A percentile compares a stretch with the other conserved stretches of the same genome.
Conservation (phyloP, 1,284 basidiomycete genomes). For the Moniliophthora roreri region DNA sequence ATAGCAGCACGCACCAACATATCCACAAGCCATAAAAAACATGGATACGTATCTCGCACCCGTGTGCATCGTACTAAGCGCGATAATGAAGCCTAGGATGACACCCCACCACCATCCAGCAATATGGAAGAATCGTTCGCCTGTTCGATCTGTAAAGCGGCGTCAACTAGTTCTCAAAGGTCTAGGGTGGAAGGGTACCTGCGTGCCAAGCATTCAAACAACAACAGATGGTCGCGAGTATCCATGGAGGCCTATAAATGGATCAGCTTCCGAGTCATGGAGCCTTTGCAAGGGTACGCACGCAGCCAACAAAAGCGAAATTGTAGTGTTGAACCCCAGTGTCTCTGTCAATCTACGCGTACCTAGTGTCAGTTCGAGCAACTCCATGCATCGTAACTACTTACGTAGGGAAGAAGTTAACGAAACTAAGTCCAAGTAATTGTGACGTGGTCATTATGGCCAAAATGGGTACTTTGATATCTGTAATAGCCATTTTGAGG, state of each 20-base stretch:
- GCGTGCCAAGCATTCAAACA: slow-evolving; percentile 67
- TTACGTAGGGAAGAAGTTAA: slow-evolving; percentile 75
- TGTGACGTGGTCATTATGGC: slow-evolving; percentile 51
- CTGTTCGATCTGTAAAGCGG: slow-evolving; percentile 59
- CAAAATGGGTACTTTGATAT: slow-evolving; percentile 63
- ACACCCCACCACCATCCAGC: slow-evolving; percentile 58
- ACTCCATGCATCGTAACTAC: slow-evolving; percentile 17
- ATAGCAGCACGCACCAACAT: slow-evolving; percentile 40
- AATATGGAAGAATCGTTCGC: slow-evolving; percentile 72
- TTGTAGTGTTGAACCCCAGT: slow-evolving; percentile 60
- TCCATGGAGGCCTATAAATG: slow-evolving; percentile 60
- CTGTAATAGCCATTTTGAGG: slow-evolving; percentile 58
- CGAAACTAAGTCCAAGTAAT: slow-evolving; percentile 65
- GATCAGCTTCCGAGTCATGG: neutral
- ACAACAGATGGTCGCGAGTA: slow-evolving; percentile 53
- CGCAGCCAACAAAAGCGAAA: slow-evolving; percentile 63
- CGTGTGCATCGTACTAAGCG: slow-evolving; percentile 51
- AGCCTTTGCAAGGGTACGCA: slow-evolving; percentile 33
- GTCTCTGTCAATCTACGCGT: slow-evolving; percentile 59
- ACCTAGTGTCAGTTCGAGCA: neutral
- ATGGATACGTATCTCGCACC: slow-evolving; percentile 62
- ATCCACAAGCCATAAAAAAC: slow-evolving; percentile 64
- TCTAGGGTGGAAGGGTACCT: slow-evolving; percentile 37
- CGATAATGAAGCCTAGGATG: slow-evolving; percentile 64
- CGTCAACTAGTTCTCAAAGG: slow-evolving; percentile 11